Conservation (phyloP, 768 basidiomycete species). For the Pisolithus marmoratus region DNA sequence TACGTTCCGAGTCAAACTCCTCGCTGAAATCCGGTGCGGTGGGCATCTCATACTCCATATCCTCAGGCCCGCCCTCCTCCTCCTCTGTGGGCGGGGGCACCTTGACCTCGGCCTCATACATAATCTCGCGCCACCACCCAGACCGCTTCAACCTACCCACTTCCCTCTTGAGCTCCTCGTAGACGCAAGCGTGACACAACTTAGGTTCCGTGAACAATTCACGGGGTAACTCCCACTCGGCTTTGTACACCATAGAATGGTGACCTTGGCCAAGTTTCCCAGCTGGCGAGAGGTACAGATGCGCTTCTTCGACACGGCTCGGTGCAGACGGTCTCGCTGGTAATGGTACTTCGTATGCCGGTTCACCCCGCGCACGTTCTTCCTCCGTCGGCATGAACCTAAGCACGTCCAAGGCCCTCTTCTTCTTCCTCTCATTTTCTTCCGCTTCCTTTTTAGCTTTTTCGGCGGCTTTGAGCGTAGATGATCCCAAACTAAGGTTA, state of each 20-base stretch:
- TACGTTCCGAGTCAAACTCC: neutral
- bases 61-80: neutral
- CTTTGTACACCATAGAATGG: conserved; percentile 49
- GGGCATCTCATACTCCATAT: neutral
- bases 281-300: conserved; percentile 42
- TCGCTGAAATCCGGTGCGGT: neutral
- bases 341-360: conserved; percentile 25
- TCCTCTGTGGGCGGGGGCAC: neutral
- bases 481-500: conserved; percentile 13
- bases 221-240: conserved; percentile 49
- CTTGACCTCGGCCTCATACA: conserved; percentile 7
- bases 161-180: conserved; percentile 23
- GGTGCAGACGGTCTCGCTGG: conserved; percentile 19
- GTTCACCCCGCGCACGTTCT: conserved; percentile 19
- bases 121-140: conserved; percentile 16
- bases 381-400: conserved; percentile 14
- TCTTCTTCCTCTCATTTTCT: conserved; percentile 9
- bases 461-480: neutral
- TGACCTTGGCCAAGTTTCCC: conserved; percentile 38
- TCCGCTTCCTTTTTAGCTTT: conserved; percentile 4
- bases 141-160: conserved; percentile 16
- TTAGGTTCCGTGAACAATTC: conserved; percentile 28
- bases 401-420: conserved; percentile 15
- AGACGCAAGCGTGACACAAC: conserved; percentile 36
- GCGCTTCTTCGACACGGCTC: conserved; percentile 32